phyloP scores from a whole-genome alignment of 148 eudicot species.

The Rhododendron williamsianum region DNA sequence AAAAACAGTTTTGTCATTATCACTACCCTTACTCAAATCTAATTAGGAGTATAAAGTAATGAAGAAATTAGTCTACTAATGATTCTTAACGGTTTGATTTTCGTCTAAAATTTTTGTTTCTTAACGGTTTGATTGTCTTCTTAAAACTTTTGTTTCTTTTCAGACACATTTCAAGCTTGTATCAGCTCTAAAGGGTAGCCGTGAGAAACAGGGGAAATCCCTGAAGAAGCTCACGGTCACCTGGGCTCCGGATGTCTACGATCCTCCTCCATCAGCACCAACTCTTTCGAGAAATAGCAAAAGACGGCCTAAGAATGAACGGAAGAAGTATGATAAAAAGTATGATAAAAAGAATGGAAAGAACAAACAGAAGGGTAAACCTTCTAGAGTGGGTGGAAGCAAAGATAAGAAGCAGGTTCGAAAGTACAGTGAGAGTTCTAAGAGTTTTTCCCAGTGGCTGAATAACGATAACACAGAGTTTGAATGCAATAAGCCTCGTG shows the following conservation, averaged over 20 bases:
- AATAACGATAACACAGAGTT: conserved; percentile 15
- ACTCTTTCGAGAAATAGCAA: conserved; percentile 45
- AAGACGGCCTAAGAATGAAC: conserved; percentile 33
- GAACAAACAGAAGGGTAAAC: conserved; percentile 52
- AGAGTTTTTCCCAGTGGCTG: conserved; percentile 19
- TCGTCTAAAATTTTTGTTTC: no score
- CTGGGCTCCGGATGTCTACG: conserved; percentile 91
- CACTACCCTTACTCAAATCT: no score
- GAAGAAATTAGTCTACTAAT: no score
- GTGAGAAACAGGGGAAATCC: conserved; percentile 52
- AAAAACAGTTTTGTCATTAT: no score
- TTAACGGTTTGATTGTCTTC: neutral
- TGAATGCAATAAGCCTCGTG: conserved; percentile 19
- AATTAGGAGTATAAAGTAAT: no score
- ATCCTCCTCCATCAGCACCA: conserved; percentile 61
- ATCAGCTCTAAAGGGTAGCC: conserved; percentile 81
- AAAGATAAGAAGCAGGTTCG: conserved; percentile 69
- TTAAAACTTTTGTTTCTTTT: conserved; percentile 6
- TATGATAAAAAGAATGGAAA: conserved; percentile 45
- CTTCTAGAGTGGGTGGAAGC: conserved; percentile 17
- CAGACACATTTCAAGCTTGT: conserved; percentile 50
- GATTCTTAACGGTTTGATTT: no score
- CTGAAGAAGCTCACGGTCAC: conserved; percentile 50
- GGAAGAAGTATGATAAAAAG: conserved; percentile 49
- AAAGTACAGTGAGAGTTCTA: conserved; percentile 32